Percentiles rank a stretch among this genome's conserved stretches.
phyloP scores from a whole-genome alignment of 2,329 filamentous ascomycete genomes.

The Fusarium luffae region DNA sequence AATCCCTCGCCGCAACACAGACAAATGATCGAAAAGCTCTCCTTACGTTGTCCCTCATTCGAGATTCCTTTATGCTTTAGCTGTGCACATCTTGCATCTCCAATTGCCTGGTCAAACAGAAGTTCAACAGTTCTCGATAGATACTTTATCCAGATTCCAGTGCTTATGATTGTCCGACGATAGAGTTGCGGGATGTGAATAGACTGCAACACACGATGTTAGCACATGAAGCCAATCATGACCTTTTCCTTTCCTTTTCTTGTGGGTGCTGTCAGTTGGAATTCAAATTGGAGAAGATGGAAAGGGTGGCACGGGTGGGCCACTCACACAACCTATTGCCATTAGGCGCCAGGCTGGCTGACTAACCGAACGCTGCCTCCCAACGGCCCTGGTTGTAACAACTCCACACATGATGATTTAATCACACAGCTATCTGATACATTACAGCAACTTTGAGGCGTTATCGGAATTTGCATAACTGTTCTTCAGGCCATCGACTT shows the following conservation, averaged over 20 bases:
- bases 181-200: neutral
- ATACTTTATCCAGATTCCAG: neutral
- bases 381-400: constrained; percentile 40
- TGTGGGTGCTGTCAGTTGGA: constrained; percentile 17
- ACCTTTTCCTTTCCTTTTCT: neutral
- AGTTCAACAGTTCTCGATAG: neutral
- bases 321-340: neutral
- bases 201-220: neutral
- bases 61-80: neutral
- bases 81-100: neutral
- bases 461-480: constrained; percentile 17
- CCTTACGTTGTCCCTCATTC: neutral
- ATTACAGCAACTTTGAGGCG: constrained; percentile 24
- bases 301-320: neutral
- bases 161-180: neutral
- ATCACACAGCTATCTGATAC: constrained; percentile 34
- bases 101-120: neutral
- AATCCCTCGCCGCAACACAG: neutral
- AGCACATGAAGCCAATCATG: constrained; percentile 3
- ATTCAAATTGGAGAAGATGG: constrained; percentile 18
- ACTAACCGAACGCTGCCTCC: constrained; percentile 22
- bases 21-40: neutral
- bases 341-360: constrained; percentile 15
- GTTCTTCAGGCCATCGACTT: neutral
- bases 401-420: constrained; percentile 48